Base-by-base conservation (phyloP, 1,139 yeast species). In the Lodderomyces metapsilosis region DNA sequence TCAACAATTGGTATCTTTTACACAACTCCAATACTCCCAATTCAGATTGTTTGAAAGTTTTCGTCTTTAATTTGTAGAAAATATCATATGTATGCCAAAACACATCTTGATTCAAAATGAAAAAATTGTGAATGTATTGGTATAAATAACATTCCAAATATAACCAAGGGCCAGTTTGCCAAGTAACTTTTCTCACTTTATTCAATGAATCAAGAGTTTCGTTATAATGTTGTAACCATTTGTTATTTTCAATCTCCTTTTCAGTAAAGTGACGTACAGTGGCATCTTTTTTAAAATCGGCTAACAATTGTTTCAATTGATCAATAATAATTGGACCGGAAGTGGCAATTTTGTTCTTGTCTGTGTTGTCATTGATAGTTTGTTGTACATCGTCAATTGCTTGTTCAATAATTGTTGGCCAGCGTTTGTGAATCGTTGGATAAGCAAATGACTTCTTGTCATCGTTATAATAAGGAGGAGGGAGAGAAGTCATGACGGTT, bases 131-230 rank as follows among this genome's bases (percentile, higher is more conserved):
- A 43, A 89, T 67, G 44, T 72, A 62, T 46, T 95, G 80, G 65
- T 92, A 92, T 47, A 92, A 59, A 58, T 84, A 84, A 60, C 96
- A 85, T 62, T 94, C 99, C 39, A 87, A 71, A 55, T 74, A 84
- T 43, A 92, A 68, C 99, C 99, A 92, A 15, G 96, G 96, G 0
- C 92, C 95, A n/a, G 83, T 74, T 46, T 72, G 68, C 98, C 97
- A 92, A 15, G 84, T 76, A n/a, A 64, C 63, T 21, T 52, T 49
- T 41, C 54, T 57, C 12, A 44, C 53, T 43, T 57, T 41, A 42
- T 61, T 59, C 32, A 60, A 52, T 20, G 57, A 53, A 4, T 51
- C 58, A 39, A 79, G 57, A 9, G 71, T 67, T 2, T 68, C 71
- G 57, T 85, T 82, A 58, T 74, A 84, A 5, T 75, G 65, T 12